Conservation (phyloP, 805 yeast genomes). For the Metschnikowia picachoensis region DNA sequence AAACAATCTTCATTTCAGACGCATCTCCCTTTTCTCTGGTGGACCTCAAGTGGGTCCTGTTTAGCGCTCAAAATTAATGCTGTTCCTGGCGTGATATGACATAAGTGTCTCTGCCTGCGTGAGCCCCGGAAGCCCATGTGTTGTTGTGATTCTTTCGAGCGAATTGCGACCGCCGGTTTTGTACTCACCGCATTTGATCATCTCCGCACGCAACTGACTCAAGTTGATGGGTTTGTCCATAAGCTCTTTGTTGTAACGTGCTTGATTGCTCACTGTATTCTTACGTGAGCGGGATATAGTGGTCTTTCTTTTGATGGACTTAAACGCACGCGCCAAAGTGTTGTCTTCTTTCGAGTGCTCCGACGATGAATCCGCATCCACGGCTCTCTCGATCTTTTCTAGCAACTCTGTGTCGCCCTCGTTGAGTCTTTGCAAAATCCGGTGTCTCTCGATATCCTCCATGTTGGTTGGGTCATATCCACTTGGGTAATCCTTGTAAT, state of each 20-base stretch:
- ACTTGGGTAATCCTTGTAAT: conserved; percentile 44
- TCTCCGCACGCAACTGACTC: conserved; percentile 33
- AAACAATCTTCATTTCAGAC: neutral
- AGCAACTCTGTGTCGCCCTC: conserved; percentile 33
- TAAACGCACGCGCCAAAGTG: conserved; percentile 24
- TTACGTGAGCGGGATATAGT: conserved; percentile 25
- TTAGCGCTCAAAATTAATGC: conserved; percentile 29
- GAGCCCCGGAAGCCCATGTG: conserved; percentile 48
- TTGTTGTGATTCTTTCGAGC: conserved; percentile 39
- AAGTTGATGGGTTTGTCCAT: conserved; percentile 33
- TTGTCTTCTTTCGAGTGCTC: conserved; percentile 8
- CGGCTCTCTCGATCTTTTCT: conserved; percentile 31
- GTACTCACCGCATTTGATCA: conserved; percentile 38
- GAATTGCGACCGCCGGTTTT: conserved; percentile 30
- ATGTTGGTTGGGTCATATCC: conserved; percentile 52
- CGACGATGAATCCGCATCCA: conserved; percentile 13
- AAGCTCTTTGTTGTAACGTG: conserved; percentile 20
- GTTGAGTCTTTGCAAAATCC: conserved; percentile 30
- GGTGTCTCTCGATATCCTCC: conserved; percentile 40
- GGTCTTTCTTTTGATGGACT: conserved; percentile 32
- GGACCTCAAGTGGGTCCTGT: too few species aligned
- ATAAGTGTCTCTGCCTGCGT: conserved; percentile 47
- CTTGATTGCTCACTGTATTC: conserved; percentile 21
- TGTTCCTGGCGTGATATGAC: conserved; percentile 40
- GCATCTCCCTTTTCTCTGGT: neutral